Evolutionary conservation across 2,329 filamentous ascomycete genomes (phyloP).

Genomic region (Colletotrichum caudatum): DNA sequence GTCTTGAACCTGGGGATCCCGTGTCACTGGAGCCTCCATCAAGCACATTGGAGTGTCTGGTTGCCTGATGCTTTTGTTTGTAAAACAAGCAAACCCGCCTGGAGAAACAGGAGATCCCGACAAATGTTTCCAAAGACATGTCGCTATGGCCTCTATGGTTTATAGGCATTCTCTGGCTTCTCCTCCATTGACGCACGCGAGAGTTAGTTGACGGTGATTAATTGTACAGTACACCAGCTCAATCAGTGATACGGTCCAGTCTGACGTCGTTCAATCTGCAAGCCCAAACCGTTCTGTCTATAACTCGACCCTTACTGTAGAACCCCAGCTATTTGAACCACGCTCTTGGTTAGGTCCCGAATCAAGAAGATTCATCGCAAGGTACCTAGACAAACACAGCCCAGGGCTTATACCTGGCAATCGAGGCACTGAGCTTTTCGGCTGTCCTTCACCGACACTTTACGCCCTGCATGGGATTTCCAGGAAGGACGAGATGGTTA

Average conservation of each 20-base stretch:
- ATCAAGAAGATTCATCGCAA: neutral
- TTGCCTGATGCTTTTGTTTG: conserved; percentile 11
- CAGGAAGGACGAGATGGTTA: neutral
- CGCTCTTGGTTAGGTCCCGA: neutral
- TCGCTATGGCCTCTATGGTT: neutral
- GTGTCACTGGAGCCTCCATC: conserved; percentile 30
- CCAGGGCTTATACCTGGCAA: neutral
- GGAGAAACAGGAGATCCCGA: neutral
- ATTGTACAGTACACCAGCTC: neutral
- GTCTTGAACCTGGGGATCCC: conserved; percentile 20
- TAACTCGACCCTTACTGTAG: neutral
- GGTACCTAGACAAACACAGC: neutral
- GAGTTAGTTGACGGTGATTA: neutral
- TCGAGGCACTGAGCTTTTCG: neutral
- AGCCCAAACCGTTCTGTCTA: neutral
- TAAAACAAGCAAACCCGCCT: neutral
- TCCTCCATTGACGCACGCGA: neutral
- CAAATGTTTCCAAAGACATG: no score
- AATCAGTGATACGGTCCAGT: neutral
- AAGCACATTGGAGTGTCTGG: neutral
- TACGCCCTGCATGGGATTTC: conserved; percentile 12
- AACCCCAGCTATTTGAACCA: neutral
- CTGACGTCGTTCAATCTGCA: neutral
- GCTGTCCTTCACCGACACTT: conserved; percentile 33
- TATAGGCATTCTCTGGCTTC: neutral